Evolutionary conservation across 352 stramenopile species (phyloP).

Genomic region (Lagenidium sp.): DNA sequence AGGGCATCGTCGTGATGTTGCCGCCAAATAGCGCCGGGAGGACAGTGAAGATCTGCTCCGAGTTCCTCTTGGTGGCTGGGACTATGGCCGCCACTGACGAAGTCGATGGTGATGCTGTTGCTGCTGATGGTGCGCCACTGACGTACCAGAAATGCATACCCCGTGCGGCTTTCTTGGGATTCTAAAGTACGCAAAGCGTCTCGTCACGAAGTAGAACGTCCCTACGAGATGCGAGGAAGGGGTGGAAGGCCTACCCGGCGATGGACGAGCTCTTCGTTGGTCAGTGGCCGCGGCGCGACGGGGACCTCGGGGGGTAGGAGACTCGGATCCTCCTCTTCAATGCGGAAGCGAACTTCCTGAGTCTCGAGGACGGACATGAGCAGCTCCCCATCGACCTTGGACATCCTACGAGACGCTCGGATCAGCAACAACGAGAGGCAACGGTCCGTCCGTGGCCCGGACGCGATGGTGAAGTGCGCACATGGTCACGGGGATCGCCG

Average conservation of each 20-base stretch:
- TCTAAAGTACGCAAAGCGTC: conserved; percentile 11
- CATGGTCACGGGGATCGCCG: conserved; percentile 48
- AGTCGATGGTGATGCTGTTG: too few relatives aligned
- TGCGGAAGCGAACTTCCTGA: conserved; percentile 14
- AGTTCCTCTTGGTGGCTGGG: conserved; percentile 6
- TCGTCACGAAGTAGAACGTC: background rate
- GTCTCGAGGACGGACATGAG: conserved; percentile 52
- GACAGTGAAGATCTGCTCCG: conserved; percentile 18
- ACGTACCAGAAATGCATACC: conserved; percentile 48
- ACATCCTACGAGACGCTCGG: conserved; percentile 21
- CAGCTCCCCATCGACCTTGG: conserved; percentile 53
- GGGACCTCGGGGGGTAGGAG: conserved; percentile 11
- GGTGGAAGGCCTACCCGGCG: conserved; percentile 23
- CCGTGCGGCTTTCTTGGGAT: conserved; percentile 30
- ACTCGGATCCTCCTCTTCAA: conserved; percentile 22
- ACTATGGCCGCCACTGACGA: too few relatives aligned
- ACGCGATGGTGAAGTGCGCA: too few relatives aligned
- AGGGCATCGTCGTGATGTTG: conserved; percentile 35
- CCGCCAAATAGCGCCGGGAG: conserved; percentile 47
- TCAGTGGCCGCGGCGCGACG: conserved; percentile 20
- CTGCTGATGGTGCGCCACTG: too few relatives aligned
- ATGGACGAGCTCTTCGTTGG: conserved; percentile 30
- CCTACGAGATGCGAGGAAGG: too few relatives aligned
- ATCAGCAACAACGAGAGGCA: background rate
- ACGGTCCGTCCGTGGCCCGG: too few relatives aligned